Evolutionary conservation across 257 asterid species (phyloP), one percentile per base, ranked within the genome.

Genomic region (Leonotis leonurus): DNA sequence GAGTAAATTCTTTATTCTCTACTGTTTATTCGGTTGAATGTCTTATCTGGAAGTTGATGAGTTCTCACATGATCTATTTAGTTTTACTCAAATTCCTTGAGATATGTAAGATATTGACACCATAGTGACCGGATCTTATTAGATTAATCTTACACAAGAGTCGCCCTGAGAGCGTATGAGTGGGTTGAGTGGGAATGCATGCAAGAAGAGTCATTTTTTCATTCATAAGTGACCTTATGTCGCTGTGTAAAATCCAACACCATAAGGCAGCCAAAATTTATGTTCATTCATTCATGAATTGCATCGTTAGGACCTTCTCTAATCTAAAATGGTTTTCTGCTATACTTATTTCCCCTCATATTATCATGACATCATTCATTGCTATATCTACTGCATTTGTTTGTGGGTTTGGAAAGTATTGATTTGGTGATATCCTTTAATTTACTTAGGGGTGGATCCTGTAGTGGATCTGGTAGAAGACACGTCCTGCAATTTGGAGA

Each of bases 391-490:
- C 16, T 18, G 13, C 32, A 16, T 48, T 68, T 24, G 9, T 35
- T n/a, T n/a, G n/a, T n/a, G 56, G 53, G 43, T 20, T 30, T 14
- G 29, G 41, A 9, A 66, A 40, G 30, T 64, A 50, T 24, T 54
- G 36, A 8, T 30, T 48, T 39, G 73, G 20, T 56, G 62, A 6
- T 17, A 48, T 70, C 48, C 33, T 11, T 55, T 16, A 36, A 33
- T 45, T 46, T 73, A 24, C 36, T 20, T 62, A 83, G 89, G 83
- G 55, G 45, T 80, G 65, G 68, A 75, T 71, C 86, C 89, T 40
- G 65, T 73, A 21, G 77, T 64, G 21, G 80, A 75, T 46, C 51
- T 65, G 68, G 57, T 43, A 18, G 78, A 79, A 70, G 73, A 67
- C 29, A 14, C 72, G 33, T 39, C 67, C 14, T 54, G 73, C 48